Evolutionary conservation across 2,329 filamentous ascomycete genomes (phyloP).

Genomic region (Sporothrix curviconia): DNA sequence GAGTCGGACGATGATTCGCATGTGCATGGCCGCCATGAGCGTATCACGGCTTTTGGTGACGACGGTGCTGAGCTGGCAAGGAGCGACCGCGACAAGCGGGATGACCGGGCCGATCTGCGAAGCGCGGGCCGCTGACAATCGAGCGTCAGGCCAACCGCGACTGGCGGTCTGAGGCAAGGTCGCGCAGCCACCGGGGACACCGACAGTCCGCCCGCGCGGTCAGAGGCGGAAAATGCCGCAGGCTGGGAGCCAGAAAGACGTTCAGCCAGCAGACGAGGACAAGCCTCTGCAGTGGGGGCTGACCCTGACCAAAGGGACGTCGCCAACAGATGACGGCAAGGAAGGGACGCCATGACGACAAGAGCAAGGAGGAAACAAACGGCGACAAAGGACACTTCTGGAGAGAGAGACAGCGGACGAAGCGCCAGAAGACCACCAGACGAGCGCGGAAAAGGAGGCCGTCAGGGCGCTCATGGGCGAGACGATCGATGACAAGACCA

Average conservation of each 20-base stretch:
- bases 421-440: neutral
- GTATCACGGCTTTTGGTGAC: conserved; percentile 28
- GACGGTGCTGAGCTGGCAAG: conserved; percentile 23
- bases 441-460: conserved; percentile 17
- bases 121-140: conserved; percentile 23
- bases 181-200: conserved; percentile 17
- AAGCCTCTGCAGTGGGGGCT: conserved; percentile 35
- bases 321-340: neutral
- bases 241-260: conserved; percentile 18
- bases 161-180: conserved; percentile 28
- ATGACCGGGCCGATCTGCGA: conserved; percentile 5
- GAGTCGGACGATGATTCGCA: conserved; percentile 28
- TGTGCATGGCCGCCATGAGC: conserved; percentile 23
- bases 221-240: neutral
- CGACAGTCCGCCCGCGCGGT: neutral
- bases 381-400: neutral
- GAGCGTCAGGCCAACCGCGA: conserved; percentile 23
- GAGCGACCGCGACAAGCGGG: conserved; percentile 12
- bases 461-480: conserved; percentile 20
- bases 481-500: conserved; percentile 11
- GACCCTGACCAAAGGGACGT: conserved; percentile 26
- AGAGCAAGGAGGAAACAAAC: neutral
- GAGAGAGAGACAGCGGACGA: neutral
- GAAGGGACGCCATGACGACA: neutral
- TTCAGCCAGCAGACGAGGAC: conserved; percentile 27